Percentiles rank a stretch among this genome's conserved stretches.
These are phyloP conservation scores for Lachnellula hyalina DNA, from an alignment of 2,329 filamentous ascomycete genomes.

Conservation along the genomic window DNA sequence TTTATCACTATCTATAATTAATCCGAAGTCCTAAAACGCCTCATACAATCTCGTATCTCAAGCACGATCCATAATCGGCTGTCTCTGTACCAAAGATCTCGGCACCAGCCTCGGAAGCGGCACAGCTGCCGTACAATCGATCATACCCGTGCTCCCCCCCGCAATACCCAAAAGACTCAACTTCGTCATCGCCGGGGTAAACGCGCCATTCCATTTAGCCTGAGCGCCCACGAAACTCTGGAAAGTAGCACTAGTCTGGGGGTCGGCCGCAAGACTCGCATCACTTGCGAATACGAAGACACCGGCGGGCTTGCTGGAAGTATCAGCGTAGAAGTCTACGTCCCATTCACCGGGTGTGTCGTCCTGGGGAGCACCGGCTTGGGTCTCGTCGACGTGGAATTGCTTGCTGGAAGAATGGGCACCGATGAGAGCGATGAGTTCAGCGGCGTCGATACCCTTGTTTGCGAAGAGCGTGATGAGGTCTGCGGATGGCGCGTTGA, in stretches of 20 bases:
- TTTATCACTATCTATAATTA: too few species aligned
- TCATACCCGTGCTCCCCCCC: not conserved
- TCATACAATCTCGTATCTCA: too few species aligned
- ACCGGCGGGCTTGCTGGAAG: conserved; percentile 22
- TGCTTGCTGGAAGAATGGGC: conserved; percentile 33
- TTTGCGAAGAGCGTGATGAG: conserved; percentile 31
- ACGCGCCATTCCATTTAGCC: conserved; percentile 32
- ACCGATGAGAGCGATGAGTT: conserved; percentile 35
- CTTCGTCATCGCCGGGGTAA: conserved; percentile 25
- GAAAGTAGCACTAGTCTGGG: conserved; percentile 49
- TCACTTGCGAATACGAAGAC: conserved; percentile 80
- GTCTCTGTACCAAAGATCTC: too few species aligned
- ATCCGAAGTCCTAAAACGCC: too few species aligned
- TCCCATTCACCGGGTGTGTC: conserved; percentile 35
- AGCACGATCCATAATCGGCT: too few species aligned
- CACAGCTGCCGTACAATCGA: conserved; percentile 13
- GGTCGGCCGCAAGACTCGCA: conserved; percentile 85
- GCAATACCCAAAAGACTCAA: conserved; percentile 15
- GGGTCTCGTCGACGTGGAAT: conserved; percentile 23
- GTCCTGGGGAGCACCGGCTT: conserved; percentile 29
- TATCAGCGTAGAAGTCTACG: conserved; percentile 33
- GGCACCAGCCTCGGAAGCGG: conserved; percentile 2
- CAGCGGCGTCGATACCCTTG: conserved; percentile 33
- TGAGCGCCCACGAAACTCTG: conserved; percentile 31
- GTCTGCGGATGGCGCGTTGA: not conserved